phyloP scores from a whole-genome alignment of 2,329 filamentous ascomycete species.

The Fusarium sp. region DNA sequence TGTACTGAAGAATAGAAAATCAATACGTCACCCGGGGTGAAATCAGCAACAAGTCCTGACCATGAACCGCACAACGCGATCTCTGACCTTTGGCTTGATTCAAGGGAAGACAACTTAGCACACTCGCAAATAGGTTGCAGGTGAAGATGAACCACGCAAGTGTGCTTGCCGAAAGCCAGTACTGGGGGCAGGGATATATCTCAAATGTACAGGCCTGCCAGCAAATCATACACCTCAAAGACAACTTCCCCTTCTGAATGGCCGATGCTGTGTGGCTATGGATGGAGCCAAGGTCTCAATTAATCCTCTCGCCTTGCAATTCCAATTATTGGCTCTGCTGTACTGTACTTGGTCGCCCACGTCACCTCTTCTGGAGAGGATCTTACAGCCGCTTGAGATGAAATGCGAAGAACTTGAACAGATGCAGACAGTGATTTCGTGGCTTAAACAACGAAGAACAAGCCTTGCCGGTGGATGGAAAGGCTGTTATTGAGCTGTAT shows the following conservation, averaged over 20 bases:
- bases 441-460: conserved; percentile 17
- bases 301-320: conserved; percentile 35
- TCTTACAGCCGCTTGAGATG: conserved; percentile 18
- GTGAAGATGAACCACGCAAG: conserved; percentile 30
- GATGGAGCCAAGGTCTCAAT: conserved; percentile 33
- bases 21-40: conserved; percentile 20
- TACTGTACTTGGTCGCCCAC: conserved; percentile 24
- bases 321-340: conserved; percentile 35
- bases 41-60: conserved; percentile 28
- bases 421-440: conserved; percentile 12
- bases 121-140: conserved; percentile 28
- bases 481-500: conserved; percentile 18
- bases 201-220: conserved; percentile 29
- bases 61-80: conserved; percentile 22
- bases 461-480: conserved; percentile 13
- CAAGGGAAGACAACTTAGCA: conserved; percentile 21
- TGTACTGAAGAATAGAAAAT: conserved; percentile 22
- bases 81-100: conserved; percentile 10
- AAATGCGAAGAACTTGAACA: conserved; percentile 13
- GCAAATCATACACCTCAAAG: conserved; percentile 40
- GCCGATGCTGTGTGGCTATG: conserved; percentile 34
- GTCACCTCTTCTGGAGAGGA: conserved; percentile 19
- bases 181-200: conserved; percentile 35
- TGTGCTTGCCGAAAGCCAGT: conserved; percentile 26
- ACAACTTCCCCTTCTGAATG: conserved; percentile 37